These are phyloP conservation scores for Aureobasidium leucospermi DNA, from an alignment of 2,329 filamentous ascomycete species.

Conservation along the genomic window DNA sequence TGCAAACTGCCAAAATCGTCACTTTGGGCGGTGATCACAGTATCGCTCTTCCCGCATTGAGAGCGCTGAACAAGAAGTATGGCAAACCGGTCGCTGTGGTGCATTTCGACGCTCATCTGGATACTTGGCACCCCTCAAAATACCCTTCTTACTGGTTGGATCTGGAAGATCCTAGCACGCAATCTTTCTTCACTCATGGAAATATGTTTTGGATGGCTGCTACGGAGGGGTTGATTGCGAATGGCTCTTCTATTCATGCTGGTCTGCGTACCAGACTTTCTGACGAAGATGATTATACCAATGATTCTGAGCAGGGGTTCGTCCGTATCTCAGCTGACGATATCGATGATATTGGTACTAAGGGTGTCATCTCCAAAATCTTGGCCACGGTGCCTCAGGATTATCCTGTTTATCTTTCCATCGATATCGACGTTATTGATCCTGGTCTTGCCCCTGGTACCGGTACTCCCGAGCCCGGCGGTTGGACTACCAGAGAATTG, in stretches of 20 bases:
- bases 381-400: constrained; percentile 63
- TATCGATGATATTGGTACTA: constrained; percentile 72
- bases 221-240: constrained; percentile 70
- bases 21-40: constrained; percentile 45
- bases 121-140: constrained; percentile 77
- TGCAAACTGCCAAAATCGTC: constrained; percentile 39
- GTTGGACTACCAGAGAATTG: constrained; percentile 84
- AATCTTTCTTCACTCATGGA: constrained; percentile 76
- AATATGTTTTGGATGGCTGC: constrained; percentile 88
- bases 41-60: constrained; percentile 44
- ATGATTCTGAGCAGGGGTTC: constrained; percentile 67
- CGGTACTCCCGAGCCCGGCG: constrained; percentile 82
- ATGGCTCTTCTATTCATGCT: constrained; percentile 70
- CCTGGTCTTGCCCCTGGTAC: constrained; percentile 62
- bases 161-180: constrained; percentile 45
- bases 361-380: constrained; percentile 64
- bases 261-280: constrained; percentile 72
- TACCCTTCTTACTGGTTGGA: constrained; percentile 70
- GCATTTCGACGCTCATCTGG: constrained; percentile 58
- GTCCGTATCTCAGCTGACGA: constrained; percentile 75
- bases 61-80: constrained; percentile 40
- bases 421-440: constrained; percentile 77
- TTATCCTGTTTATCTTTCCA: constrained; percentile 70
- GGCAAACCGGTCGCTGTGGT: constrained; percentile 41
- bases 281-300: constrained; percentile 62